Evolutionary conservation across 1,139 yeast species (phyloP), one percentile per base, ranked within the genome.

Genomic region (Taphrina pruni): DNA sequence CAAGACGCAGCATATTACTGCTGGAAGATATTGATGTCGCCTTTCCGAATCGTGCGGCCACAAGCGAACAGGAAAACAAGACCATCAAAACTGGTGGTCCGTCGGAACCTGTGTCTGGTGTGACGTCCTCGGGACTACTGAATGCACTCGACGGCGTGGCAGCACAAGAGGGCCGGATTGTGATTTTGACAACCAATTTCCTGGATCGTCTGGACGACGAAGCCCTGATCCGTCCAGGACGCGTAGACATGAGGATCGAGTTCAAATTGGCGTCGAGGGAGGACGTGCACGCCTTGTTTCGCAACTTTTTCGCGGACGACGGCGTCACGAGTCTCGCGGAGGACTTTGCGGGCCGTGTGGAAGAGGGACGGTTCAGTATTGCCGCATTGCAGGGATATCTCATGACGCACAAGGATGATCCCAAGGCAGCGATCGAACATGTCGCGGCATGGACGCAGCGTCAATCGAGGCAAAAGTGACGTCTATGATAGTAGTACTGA

Each of bases 141-240:
- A 94, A 94, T 77, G 97, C 99, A 0, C 82, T 94, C 65, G 99
- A 94, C 78, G 99, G 99, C 65, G 99, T 94, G n/a, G 96, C 98
- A 1, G 90, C 97, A 57, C 97, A 98, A 1, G 99, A 94, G 76
- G 99, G 94, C 76, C 89, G 97, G 62, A 84, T 94, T 52, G 94
- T 97, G 0, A 94, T 94, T 78, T 94, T 94, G 98, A 95, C 99
- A 17, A 93, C 99, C 26, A 94, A 94, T 78, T 99, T 94, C 76
- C 97, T 97, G 0, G 98, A 95, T 73, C 86, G 86, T 72, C 82
- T 94, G 58, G 99, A 94, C 76, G 92, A 84, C 11, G n/a, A n/a
- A n/a, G 84, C 84, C 1, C 80, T 89, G 69, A 80, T 89, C 73
- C 84, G 99, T 73, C 99, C 99, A 0, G 99, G 99, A 2, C 84